phyloP scores from a whole-genome alignment of 805 yeast species.

The Blastobotrys attinorum region DNA sequence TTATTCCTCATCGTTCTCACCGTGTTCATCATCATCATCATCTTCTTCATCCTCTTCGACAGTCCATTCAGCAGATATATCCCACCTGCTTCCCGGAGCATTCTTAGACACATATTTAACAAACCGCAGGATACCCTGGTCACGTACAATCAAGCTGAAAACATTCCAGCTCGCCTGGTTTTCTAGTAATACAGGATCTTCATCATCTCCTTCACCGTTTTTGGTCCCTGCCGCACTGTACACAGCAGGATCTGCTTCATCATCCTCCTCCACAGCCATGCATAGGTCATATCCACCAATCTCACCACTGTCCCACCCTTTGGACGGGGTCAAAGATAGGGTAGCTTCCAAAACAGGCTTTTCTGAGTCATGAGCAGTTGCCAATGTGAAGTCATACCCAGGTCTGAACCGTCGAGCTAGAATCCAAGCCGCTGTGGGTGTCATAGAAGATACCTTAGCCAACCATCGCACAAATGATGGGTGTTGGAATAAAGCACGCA shows the following conservation, averaged over 20 bases:
- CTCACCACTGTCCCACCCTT: slow-evolving; percentile 82
- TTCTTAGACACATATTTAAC: slow-evolving; percentile 83
- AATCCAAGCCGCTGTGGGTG: slow-evolving; percentile 55
- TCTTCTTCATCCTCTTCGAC: slow-evolving; percentile 42
- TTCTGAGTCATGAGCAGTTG: slow-evolving; percentile 49
- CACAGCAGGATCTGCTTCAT: slow-evolving; percentile 79
- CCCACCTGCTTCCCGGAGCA: slow-evolving; percentile 94
- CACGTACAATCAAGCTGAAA: slow-evolving; percentile 69
- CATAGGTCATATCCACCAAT: slow-evolving; percentile 91
- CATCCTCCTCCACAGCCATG: slow-evolving; percentile 49
- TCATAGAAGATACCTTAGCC: slow-evolving; percentile 48
- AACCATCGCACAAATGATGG: slow-evolving; percentile 65
- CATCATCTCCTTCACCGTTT: slow-evolving; percentile 56
- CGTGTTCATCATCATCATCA: slow-evolving; percentile 14
- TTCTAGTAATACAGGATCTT: slow-evolving; percentile 71
- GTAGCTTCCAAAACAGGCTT: slow-evolving; percentile 66
- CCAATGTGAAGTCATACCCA: slow-evolving; percentile 87
- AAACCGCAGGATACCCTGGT: slow-evolving; percentile 79
- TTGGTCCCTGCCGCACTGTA: slow-evolving; percentile 40
- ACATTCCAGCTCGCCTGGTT: slow-evolving; percentile 80
- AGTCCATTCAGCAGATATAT: slow-evolving; percentile 72
- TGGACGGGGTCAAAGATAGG: slow-evolving; percentile 69
- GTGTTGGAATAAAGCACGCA: slow-evolving; percentile 54
- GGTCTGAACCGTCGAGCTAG: slow-evolving; percentile 86
- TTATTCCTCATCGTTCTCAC: slow-evolving; percentile 7